A percentile compares a stretch with the other conserved stretches of the same genome.
These are phyloP conservation scores for Exserohilum turcica DNA, from an alignment of 2,329 filamentous ascomycete genomes.

Conservation along the genomic window DNA sequence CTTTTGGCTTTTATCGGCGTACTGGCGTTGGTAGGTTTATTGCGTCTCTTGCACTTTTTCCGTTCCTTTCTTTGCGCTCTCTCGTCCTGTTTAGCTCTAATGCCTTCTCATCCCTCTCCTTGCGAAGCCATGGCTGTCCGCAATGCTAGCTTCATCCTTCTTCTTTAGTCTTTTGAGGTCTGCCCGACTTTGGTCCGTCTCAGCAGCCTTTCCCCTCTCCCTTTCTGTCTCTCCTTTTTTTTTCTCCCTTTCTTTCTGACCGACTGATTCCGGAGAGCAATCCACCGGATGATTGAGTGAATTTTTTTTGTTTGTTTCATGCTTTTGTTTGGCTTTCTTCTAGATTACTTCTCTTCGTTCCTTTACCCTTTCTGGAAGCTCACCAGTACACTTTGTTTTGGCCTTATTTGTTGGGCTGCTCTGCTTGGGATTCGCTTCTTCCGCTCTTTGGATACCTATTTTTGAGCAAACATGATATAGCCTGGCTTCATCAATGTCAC, in stretches of 20 bases:
- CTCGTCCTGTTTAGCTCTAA: background rate
- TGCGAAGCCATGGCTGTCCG: slow-evolving; percentile 1
- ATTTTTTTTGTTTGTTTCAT: background rate
- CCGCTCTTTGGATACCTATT: slow-evolving; percentile 25
- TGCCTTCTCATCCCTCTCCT: slow-evolving; percentile 10
- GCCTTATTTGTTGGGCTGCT: slow-evolving; percentile 9
- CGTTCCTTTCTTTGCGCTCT: slow-evolving; percentile 21
- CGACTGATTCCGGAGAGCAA: slow-evolving; percentile 5
- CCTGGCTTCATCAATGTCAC: background rate
- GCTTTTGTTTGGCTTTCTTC: background rate
- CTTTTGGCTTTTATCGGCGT: slow-evolving; percentile 7
- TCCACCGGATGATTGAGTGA: background rate
- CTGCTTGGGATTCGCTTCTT: slow-evolving; percentile 20
- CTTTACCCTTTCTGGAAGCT: slow-evolving; percentile 1
- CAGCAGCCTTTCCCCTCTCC: slow-evolving; percentile 1
- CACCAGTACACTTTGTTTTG: slow-evolving; percentile 2
- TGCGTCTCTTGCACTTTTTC: slow-evolving; percentile 23
- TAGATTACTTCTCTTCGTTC: slow-evolving; percentile 1
- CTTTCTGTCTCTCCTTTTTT: slow-evolving; percentile 4
- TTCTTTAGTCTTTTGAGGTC: background rate
- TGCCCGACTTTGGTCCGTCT: slow-evolving; percentile 9
- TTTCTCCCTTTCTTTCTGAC: slow-evolving; percentile 6
- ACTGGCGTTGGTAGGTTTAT: slow-evolving; percentile 22
- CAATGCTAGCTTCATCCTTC: background rate
- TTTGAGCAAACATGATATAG: slow-evolving; percentile 8